These are phyloP conservation scores for Castanea mollissima DNA, from an alignment of 306 rosid genomes.

Conservation along the genomic window DNA sequence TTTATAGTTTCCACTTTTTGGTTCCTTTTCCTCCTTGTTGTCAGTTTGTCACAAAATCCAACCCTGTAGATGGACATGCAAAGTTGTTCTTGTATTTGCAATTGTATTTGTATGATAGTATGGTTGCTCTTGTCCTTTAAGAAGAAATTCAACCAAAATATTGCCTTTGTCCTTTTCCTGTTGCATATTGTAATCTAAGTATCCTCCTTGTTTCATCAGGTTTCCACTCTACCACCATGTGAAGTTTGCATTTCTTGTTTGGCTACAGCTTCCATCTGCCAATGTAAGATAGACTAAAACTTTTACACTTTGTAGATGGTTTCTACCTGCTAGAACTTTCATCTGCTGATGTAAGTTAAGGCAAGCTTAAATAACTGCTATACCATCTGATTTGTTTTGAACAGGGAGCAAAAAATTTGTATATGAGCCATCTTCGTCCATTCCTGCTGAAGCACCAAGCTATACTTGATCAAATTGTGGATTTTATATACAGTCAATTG, in stretches of 20 bases:
- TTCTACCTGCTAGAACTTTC: not conserved
- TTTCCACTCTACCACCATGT: conserved; percentile 54
- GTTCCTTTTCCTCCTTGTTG: no score
- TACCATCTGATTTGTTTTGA: not conserved
- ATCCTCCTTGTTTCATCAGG: conserved; percentile 32
- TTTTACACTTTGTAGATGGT: not conserved
- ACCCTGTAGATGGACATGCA: no score
- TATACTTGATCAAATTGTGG: conserved; percentile 41
- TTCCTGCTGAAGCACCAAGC: conserved; percentile 52
- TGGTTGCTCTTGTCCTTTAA: no score
- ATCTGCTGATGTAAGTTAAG: not conserved
- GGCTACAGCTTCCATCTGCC: conserved; percentile 61
- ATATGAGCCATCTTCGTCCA: conserved; percentile 48
- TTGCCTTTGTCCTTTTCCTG: not conserved
- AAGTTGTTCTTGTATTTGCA: no score
- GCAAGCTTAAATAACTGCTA: not conserved
- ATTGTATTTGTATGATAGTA: no score
- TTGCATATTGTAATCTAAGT: conserved; percentile 26
- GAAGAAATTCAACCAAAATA: no score
- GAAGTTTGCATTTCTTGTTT: conserved; percentile 65
- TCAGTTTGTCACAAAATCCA: no score
- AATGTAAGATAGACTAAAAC: conserved; percentile 32
- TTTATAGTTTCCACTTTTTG: no score
- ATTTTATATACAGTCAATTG: conserved; percentile 33
- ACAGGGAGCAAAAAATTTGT: conserved; percentile 54